phyloP scores from a whole-genome alignment of 208 protist species.

The Trypanosoma congolense region DNA sequence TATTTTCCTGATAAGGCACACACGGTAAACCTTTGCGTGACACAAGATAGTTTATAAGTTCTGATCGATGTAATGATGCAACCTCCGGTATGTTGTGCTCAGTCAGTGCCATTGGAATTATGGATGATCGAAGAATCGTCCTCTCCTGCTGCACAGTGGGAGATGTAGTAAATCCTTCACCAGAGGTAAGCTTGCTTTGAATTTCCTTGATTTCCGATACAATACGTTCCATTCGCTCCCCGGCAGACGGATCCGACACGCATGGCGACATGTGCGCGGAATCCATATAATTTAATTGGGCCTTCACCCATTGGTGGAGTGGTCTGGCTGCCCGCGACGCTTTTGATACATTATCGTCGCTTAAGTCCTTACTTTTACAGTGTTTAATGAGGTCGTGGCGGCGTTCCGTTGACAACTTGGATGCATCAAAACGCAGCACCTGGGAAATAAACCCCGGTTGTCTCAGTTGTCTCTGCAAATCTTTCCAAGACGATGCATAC shows the following conservation, averaged over 20 bases:
- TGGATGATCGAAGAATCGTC: slow-evolving; percentile 11
- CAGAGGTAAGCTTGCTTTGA: neutral
- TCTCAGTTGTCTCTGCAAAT: slow-evolving; percentile 20
- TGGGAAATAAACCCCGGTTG: slow-evolving; percentile 28
- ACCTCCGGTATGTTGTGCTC: neutral
- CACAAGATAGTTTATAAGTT: slow-evolving; percentile 7
- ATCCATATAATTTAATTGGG: slow-evolving; percentile 29
- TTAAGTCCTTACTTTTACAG: slow-evolving; percentile 19
- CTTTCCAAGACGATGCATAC: slow-evolving; percentile 13
- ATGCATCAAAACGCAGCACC: slow-evolving; percentile 36
- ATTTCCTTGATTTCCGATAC: slow-evolving; percentile 5
- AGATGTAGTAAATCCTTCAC: no score
- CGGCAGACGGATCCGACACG: no score
- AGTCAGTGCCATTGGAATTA: slow-evolving; percentile 1
- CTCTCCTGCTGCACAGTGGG: slow-evolving; percentile 7
- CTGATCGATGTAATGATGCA: slow-evolving; percentile 6
- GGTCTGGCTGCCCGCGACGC: slow-evolving; percentile 27
- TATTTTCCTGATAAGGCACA: neutral
- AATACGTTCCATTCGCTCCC: slow-evolving; percentile 4
- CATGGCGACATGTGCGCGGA: neutral
- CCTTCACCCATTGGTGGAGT: slow-evolving; percentile 34
- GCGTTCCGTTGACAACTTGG: slow-evolving; percentile 15
- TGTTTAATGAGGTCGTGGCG: slow-evolving; percentile 22
- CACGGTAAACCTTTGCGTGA: neutral
- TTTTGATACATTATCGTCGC: slow-evolving; percentile 21